Percentiles rank a stretch among this genome's conserved stretches.
phyloP scores from a whole-genome alignment of 2,329 filamentous ascomycete genomes.

The Grosmannia clavigera region DNA sequence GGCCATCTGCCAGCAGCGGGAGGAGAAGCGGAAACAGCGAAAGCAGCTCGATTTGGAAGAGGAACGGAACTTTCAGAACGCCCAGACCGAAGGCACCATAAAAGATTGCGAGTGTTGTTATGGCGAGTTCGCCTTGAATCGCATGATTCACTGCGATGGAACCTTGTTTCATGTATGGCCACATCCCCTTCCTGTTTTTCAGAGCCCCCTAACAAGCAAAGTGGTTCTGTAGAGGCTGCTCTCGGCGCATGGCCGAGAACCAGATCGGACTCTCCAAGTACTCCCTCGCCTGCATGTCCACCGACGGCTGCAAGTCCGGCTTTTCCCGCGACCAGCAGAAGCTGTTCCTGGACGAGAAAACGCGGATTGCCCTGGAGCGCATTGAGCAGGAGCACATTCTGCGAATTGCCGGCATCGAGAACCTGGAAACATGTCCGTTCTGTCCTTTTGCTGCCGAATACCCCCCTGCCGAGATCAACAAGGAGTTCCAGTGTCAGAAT shows the following conservation, averaged over 20 bases:
- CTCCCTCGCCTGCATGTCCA: conserved; percentile 58
- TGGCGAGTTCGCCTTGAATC: conserved; percentile 50
- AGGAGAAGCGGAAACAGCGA: conserved; percentile 13
- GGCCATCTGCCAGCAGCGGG: conserved; percentile 16
- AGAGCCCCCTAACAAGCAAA: conserved; percentile 7
- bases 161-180: conserved; percentile 35
- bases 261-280: conserved; percentile 59
- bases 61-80: conserved; percentile 26
- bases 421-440: conserved; percentile 66
- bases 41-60: conserved; percentile 23
- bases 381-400: conserved; percentile 61
- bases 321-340: conserved; percentile 45
- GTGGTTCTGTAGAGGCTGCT: conserved; percentile 60
- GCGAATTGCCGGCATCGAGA: conserved; percentile 56
- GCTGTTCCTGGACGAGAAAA: conserved; percentile 44
- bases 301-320: conserved; percentile 47
- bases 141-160: conserved; percentile 55
- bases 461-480: conserved; percentile 52
- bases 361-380: conserved; percentile 50
- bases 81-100: conserved; percentile 37
- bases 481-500: conserved; percentile 61
- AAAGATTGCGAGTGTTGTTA: conserved; percentile 66
- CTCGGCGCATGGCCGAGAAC: conserved; percentile 50
- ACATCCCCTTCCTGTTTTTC: neutral
- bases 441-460: conserved; percentile 71